Conservation (phyloP, 139 green algal genomes). For the Chlamydomonas asymmetrica region DNA sequence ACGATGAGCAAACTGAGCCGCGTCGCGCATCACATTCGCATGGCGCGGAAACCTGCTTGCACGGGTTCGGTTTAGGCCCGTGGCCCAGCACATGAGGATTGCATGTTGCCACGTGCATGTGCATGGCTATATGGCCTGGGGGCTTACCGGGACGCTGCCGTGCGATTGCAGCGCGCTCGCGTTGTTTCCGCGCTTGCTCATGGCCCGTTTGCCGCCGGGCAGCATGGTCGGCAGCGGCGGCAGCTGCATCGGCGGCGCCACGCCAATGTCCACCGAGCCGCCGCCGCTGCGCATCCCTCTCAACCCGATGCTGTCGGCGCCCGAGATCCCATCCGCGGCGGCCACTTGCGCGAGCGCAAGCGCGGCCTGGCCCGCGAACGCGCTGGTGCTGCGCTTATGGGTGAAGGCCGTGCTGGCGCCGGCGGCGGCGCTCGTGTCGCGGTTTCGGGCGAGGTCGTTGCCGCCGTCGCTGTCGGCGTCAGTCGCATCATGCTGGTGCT, state of each 20-base stretch:
- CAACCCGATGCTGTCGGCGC: neutral
- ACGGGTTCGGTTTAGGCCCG: neutral
- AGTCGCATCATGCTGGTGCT: no score
- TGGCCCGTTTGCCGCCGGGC: neutral
- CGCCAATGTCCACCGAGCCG: no score
- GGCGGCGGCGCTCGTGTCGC: neutral
- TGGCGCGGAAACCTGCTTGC: no score
- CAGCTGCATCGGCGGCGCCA: neutral
- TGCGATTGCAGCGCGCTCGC: neutral
- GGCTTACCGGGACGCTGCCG: neutral
- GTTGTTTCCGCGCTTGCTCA: neutral
- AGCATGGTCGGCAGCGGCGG: no score
- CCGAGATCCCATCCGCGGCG: neutral
- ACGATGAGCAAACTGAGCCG: no score
- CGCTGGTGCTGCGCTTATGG: neutral
- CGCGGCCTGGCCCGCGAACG: neutral
- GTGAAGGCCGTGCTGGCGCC: neutral
- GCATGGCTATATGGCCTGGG: neutral
- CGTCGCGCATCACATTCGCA: no score
- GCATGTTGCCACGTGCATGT: neutral
- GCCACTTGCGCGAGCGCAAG: neutral
- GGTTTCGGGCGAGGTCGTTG: no score
- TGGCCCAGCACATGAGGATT: neutral
- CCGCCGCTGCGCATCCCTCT: neutral
- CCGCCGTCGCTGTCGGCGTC: neutral